phyloP scores from a whole-genome alignment of 495 filamentous ascomycete species.

The Talaromyces trachyspermus region DNA sequence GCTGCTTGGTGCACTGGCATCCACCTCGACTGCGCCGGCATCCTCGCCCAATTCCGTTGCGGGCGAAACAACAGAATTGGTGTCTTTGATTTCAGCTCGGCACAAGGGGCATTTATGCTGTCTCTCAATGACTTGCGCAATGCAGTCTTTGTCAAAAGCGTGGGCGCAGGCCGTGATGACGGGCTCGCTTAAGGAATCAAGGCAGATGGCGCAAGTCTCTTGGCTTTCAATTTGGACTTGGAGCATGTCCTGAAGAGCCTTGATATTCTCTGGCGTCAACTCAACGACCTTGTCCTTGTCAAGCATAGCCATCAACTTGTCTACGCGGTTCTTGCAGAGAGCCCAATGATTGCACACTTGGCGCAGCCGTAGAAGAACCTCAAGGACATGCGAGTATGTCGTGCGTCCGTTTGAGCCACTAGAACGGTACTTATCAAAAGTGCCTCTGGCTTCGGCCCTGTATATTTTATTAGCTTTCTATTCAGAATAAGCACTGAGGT shows the following conservation, averaged over 20 bases:
- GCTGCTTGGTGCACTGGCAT: constrained; percentile 60
- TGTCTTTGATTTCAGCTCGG: constrained; percentile 58
- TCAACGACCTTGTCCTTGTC: constrained; percentile 53
- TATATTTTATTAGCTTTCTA: constrained; percentile 16
- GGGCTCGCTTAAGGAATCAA: constrained; percentile 65
- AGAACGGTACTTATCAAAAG: constrained; percentile 52
- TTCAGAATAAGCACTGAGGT: too few relatives aligned
- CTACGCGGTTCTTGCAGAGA: constrained; percentile 64
- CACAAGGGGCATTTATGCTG: constrained; percentile 88
- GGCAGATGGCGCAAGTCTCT: constrained; percentile 79
- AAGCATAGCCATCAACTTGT: constrained; percentile 59
- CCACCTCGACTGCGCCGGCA: constrained; percentile 35
- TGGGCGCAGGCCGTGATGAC: constrained; percentile 89
- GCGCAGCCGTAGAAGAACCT: constrained; percentile 75
- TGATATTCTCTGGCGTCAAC: constrained; percentile 65
- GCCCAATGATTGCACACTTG: constrained; percentile 89
- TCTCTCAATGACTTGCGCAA: constrained; percentile 67
- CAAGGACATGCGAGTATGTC: constrained; percentile 62
- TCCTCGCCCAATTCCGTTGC: constrained; percentile 46
- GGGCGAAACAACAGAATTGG: constrained; percentile 57
- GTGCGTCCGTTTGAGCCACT: constrained; percentile 35
- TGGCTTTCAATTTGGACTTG: constrained; percentile 72
- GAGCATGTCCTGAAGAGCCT: constrained; percentile 68
- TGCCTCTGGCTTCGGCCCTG: constrained; percentile 66
- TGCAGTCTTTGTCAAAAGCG: constrained; percentile 68